Evolutionary conservation across 2,329 filamentous ascomycete genomes (phyloP).

Genomic region (Escovopsis weberi): DNA sequence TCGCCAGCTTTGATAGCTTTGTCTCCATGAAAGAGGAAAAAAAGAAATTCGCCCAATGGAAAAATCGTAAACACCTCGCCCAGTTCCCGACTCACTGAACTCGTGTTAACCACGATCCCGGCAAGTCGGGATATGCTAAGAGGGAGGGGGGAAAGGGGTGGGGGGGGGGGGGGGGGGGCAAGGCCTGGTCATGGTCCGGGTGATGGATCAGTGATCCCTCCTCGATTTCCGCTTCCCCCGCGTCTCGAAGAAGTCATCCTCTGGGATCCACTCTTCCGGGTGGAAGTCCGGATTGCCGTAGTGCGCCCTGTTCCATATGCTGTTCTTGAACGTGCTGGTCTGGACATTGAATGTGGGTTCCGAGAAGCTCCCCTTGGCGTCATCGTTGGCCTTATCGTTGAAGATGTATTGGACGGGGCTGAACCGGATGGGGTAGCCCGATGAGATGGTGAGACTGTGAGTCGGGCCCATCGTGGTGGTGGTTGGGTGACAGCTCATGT

Average conservation of each 20-base stretch:
- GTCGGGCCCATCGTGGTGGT: constrained; percentile 3
- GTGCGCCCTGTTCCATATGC: constrained; percentile 51
- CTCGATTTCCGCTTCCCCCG: constrained; percentile 13
- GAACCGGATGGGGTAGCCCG: constrained; percentile 29
- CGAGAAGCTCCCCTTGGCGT: constrained; percentile 25
- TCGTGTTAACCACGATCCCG: too few species aligned
- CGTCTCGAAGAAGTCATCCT: constrained; percentile 21
- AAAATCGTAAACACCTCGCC: too few species aligned
- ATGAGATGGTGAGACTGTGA: constrained; percentile 1
- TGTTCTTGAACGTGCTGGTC: constrained; percentile 50
- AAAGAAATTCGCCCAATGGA: too few species aligned
- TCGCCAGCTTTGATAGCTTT: too few species aligned
- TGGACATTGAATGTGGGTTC: constrained; percentile 33
- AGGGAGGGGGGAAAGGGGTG: too few species aligned
- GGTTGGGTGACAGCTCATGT: neutral
- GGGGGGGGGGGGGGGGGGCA: too few species aligned
- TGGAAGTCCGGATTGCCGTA: constrained; percentile 46
- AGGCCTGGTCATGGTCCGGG: too few species aligned
- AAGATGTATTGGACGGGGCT: constrained; percentile 25
- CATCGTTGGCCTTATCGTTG: constrained; percentile 28
- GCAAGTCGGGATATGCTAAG: too few species aligned
- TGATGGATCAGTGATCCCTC: neutral
- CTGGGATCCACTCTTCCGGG: constrained; percentile 29
- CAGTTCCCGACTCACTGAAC: too few species aligned
- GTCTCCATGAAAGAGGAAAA: too few species aligned